Base-by-base conservation (phyloP, 495 filamentous ascomycete species). In the Aspergillus taichungensis region DNA sequence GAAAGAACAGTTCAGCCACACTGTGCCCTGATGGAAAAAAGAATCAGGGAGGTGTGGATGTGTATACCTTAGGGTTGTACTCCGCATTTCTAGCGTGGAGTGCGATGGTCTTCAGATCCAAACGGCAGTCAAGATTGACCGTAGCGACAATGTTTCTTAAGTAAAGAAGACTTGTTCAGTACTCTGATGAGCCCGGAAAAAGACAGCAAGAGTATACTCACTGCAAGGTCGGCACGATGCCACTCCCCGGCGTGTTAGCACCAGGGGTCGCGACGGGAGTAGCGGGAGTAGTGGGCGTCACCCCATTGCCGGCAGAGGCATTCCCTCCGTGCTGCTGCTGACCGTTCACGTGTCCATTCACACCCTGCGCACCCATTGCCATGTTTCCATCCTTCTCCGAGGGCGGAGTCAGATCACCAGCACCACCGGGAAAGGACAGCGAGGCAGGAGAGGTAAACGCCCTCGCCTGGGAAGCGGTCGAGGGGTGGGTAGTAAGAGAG, bases 21-120 rank as follows among this genome's bases (percentile, higher is more conserved):
- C 58, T 66, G 59, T 64, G 50, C 61, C 65, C 62, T 56, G 60
- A 67, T 62, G 47, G 51, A 63, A 45, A 55, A 56, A 42, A 62
- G 49, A 51, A 52, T 68, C 67, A 62, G 63, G 62, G 62, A 62
- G 62, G 57, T 57, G 59, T 61, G 61, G 56, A 48, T 62, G 55
- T 30, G 57, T 68, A 73, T 88, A 92, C 87, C 85, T 92, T 91
- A 52, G 83, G 88, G 55, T 95, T 95, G 80, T 95, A 96, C 72
- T 97, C 94, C 50, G 94, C 92, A 68, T 98, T 98, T 68, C 92
- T 84, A 54, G 92, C 92, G 69, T 98, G 92, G 56, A 98, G 77
- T 48, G 92, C 92, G 63, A 98, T 98, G 62, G 92, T 98, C 85
- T 98, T 98, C 50, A 98, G 77, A 64, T 98, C 92, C 72, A 98